phyloP scores from a whole-genome alignment of 306 rosid genomes.

The Leucaena leucocephala region DNA sequence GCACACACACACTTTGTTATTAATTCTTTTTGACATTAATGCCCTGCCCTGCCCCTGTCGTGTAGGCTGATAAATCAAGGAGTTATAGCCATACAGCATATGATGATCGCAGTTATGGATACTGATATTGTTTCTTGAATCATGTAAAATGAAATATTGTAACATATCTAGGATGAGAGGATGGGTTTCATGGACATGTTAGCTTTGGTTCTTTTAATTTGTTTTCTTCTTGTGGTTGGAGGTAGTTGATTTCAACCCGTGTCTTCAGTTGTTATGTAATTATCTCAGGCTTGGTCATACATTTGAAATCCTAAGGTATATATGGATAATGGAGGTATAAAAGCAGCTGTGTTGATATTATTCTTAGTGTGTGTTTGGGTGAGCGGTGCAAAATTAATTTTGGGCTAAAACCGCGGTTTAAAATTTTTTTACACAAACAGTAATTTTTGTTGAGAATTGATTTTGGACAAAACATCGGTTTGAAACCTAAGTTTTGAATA shows the following conservation, averaged over 20 bases:
- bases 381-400: too few species aligned
- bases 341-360: not conserved
- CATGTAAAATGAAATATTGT: conserved; percentile 26
- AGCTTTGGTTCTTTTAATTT: conserved; percentile 18
- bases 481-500: too few species aligned
- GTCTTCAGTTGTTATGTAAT: conserved; percentile 17
- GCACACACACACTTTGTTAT: not conserved
- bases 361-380: too few species aligned
- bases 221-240: not conserved
- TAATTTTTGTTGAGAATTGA: too few species aligned
- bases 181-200: conserved; percentile 35
- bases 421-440: too few species aligned
- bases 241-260: not conserved
- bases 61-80: conserved; percentile 77
- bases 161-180: conserved; percentile 22
- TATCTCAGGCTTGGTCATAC: conserved; percentile 30
- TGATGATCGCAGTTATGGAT: conserved; percentile 40
- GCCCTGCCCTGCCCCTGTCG: conserved; percentile 11
- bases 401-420: too few species aligned
- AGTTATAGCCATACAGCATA: conserved; percentile 39
- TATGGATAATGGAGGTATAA: not conserved
- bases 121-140: conserved; percentile 4
- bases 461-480: too few species aligned
- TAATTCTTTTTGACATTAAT: conserved; percentile 11
- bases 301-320: conserved; percentile 24